phyloP scores from a whole-genome alignment of 2,329 filamentous ascomycete genomes.

The Diplodia seriata region DNA sequence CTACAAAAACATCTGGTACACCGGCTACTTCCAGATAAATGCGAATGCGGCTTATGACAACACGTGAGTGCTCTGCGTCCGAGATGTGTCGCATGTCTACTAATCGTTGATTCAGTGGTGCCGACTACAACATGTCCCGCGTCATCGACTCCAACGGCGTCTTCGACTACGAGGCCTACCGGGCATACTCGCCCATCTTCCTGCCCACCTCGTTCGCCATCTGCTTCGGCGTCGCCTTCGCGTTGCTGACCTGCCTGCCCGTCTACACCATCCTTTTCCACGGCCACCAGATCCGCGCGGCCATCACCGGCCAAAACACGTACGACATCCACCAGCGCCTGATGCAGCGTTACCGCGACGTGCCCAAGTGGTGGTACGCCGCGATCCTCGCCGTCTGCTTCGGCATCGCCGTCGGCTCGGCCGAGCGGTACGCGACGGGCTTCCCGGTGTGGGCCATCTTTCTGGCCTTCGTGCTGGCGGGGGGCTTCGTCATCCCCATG shows the following conservation, averaged over 20 bases:
- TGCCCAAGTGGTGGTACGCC: conserved; percentile 52
- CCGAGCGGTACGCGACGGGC: conserved; percentile 47
- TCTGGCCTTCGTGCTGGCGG: conserved; percentile 50
- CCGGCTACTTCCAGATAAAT: conserved; percentile 46
- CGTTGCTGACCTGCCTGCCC: conserved; percentile 46
- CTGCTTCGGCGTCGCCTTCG: conserved; percentile 49
- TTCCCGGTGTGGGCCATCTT: conserved; percentile 46
- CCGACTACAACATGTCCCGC: conserved; percentile 44
- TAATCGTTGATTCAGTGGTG: neutral
- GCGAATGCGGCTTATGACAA: conserved; percentile 47
- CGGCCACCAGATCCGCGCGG: conserved; percentile 42
- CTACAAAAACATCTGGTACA: conserved; percentile 44
- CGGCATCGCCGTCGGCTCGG: conserved; percentile 41
- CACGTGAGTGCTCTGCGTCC: conserved; percentile 36
- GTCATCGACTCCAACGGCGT: conserved; percentile 40
- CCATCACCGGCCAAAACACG: conserved; percentile 35
- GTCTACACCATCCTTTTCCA: conserved; percentile 48
- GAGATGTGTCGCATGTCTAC: too few relatives aligned
- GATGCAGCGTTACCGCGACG: conserved; percentile 44
- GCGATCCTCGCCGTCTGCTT: conserved; percentile 61
- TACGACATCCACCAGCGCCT: conserved; percentile 45
- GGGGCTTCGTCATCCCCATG: conserved; percentile 58
- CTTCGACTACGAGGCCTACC: conserved; percentile 45
- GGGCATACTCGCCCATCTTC: conserved; percentile 47
- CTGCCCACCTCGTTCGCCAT: conserved; percentile 49